Conservation (phyloP, 371 early-diverging fungal genomes). For the Batrachochytrium dendrobatidis region DNA sequence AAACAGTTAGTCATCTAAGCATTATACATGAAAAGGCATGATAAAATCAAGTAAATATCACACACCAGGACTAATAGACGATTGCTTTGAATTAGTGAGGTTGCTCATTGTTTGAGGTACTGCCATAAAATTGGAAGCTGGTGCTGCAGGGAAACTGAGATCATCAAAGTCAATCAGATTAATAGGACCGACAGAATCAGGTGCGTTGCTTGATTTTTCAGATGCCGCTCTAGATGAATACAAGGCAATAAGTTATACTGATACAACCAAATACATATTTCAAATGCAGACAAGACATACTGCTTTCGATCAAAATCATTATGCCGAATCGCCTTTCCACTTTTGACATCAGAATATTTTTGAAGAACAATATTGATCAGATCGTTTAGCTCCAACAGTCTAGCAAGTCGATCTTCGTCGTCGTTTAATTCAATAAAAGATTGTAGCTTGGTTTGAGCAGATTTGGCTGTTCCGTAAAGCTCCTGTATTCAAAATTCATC, state of each 20-base stretch:
- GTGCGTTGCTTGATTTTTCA: conserved; percentile 8
- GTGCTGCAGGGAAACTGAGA: conserved; percentile 14
- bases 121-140: no score
- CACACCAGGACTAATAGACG: no score
- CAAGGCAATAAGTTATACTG: conserved; percentile 4
- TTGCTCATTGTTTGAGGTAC: no score
- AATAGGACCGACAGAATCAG: conserved; percentile 28
- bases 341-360: conserved; percentile 64
- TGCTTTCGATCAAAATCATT: conserved; percentile 13
- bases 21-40: no score
- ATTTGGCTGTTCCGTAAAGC: conserved; percentile 25
- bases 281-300: conserved; percentile 7
- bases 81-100: no score
- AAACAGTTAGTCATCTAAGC: no score
- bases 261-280: conserved; percentile 12
- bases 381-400: conserved; percentile 69
- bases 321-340: conserved; percentile 34
- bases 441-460: conserved; percentile 62
- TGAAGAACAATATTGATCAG: conserved; percentile 71
- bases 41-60: no score
- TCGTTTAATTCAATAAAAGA: conserved; percentile 57
- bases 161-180: conserved; percentile 64
- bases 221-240: conserved; percentile 10
- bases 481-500: conserved; percentile 20
- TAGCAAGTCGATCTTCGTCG: conserved; percentile 44